These are phyloP conservation scores for Tetratostichococcus sp. DNA, from an alignment of 139 green algal genomes.

Conservation along the genomic window DNA sequence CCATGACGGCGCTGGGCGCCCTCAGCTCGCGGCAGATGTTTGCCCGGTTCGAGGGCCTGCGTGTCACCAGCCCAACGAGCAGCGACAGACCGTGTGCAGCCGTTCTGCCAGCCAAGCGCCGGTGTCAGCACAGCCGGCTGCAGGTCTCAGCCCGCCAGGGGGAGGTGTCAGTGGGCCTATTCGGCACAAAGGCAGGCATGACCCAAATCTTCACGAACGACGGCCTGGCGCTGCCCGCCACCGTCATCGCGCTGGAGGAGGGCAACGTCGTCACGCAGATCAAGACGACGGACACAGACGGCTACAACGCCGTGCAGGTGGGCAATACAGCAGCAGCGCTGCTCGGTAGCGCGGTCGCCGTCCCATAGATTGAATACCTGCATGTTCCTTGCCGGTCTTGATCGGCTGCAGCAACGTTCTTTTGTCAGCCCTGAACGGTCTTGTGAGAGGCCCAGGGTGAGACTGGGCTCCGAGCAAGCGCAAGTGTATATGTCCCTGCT, in stretches of 20 bases:
- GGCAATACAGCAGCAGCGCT: too few relatives aligned
- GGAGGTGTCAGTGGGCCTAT: slow-evolving; percentile 73
- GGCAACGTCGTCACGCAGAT: slow-evolving; percentile 93
- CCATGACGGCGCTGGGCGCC: background rate
- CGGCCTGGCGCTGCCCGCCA: slow-evolving; percentile 77
- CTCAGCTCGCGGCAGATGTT: background rate
- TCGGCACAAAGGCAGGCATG: slow-evolving; percentile 98
- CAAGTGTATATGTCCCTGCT: too few relatives aligned
- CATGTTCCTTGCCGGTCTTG: too few relatives aligned
- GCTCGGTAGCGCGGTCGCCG: too few relatives aligned
- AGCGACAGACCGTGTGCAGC: background rate
- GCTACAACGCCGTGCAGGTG: slow-evolving; percentile 88
- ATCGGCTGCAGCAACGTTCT: too few relatives aligned
- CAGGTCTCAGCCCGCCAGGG: slow-evolving; percentile 16
- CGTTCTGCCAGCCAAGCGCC: background rate
- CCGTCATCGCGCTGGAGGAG: slow-evolving; percentile 86
- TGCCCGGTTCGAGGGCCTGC: background rate
- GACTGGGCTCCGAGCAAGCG: too few relatives aligned
- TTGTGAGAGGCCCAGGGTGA: too few relatives aligned
- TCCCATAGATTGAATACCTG: too few relatives aligned
- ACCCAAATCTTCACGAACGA: slow-evolving; percentile 87
- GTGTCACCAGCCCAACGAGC: background rate
- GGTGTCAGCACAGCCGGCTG: background rate
- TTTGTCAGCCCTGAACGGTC: too few relatives aligned
- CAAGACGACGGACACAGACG: slow-evolving; percentile 88